Evolutionary conservation across 179 eudicot genomes (phyloP), one percentile per base, ranked within the genome.

Genomic region (Spergularia azorica): DNA sequence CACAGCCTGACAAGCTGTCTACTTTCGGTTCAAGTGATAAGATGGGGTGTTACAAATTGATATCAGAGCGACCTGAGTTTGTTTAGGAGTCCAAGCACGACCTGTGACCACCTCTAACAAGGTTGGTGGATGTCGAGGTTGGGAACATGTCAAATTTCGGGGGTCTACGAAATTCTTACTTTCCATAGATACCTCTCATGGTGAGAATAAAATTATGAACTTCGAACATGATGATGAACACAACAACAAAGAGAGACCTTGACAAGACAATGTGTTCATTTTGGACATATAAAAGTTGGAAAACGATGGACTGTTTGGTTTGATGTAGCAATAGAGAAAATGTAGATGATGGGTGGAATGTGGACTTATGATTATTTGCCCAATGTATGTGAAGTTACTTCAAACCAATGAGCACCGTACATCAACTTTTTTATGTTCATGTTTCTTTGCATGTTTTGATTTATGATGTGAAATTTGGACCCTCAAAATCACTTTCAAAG

Each of bases 401-500:
- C 52, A 73, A 73, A 79, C 52, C n/a, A 57, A 60, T 26, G 17
- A 62, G 26, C 51, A 70, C 32, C 79, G 66, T 41, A 64, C 66
- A 57, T 43, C 72, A 26, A 18, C 20, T 13, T 78, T 26, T 65
- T 48, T 36, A 26, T 67, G 63, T 32, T 26, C n/a, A 56, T 39
- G 16, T 18, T 67, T 73, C 15, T 36, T 50, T 60, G 66, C 15
- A 62, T 58, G 76, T 39, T 63, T 80, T 75, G 71, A 72, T 54
- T 48, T 41, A 75, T 70, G 15, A 65, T 63, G 20, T 38, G 73
- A 77, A 6, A 60, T 46, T 46, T 26, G 52, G 67, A 7, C 72
- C 77, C 80, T 18, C 61, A 46, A 65, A 38, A 76, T 55, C 71
- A 81, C 78, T 73, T 77, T 73, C 66, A 59, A 11, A 68, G 78